Conservation (phyloP, 2,329 filamentous ascomycete genomes). For the Colletotrichum musicola region DNA sequence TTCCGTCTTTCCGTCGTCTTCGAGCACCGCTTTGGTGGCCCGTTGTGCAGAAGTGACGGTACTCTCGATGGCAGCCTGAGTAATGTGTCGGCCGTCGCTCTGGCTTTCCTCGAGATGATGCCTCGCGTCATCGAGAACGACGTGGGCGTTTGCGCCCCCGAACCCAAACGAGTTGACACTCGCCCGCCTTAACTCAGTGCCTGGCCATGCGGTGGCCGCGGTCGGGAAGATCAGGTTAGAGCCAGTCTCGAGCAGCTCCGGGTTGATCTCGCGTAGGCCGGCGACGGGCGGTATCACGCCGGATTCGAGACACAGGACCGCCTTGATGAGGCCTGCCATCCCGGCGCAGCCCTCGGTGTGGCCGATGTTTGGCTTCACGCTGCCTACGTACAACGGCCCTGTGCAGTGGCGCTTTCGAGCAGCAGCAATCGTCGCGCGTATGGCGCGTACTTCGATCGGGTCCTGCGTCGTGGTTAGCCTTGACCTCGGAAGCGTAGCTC, state of each 20-base stretch:
- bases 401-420: too few relatives aligned
- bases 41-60: too few relatives aligned
- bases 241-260: neutral
- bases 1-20: too few relatives aligned
- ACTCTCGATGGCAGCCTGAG: slow-evolving; percentile 19
- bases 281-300: slow-evolving; percentile 12
- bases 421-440: too few relatives aligned
- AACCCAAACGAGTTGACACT: slow-evolving; percentile 32
- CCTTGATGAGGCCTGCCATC: slow-evolving; percentile 23
- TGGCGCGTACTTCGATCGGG: too few relatives aligned
- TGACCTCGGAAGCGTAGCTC: too few relatives aligned
- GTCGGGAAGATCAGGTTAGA: slow-evolving; percentile 2
- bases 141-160: slow-evolving; percentile 28
- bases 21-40: too few relatives aligned
- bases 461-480: too few relatives aligned
- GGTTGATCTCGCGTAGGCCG: slow-evolving; percentile 6
- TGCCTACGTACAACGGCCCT: neutral
- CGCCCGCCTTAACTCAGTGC: neutral
- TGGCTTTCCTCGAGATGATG: neutral
- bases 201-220: neutral
- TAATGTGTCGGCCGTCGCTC: slow-evolving; percentile 4
- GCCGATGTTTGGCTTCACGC: slow-evolving; percentile 24
- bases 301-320: slow-evolving; percentile 8
- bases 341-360: slow-evolving; percentile 27
- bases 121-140: slow-evolving; percentile 17